phyloP scores from a whole-genome alignment of 2,329 filamentous ascomycete genomes.

The Albophoma yamanashiensis region DNA sequence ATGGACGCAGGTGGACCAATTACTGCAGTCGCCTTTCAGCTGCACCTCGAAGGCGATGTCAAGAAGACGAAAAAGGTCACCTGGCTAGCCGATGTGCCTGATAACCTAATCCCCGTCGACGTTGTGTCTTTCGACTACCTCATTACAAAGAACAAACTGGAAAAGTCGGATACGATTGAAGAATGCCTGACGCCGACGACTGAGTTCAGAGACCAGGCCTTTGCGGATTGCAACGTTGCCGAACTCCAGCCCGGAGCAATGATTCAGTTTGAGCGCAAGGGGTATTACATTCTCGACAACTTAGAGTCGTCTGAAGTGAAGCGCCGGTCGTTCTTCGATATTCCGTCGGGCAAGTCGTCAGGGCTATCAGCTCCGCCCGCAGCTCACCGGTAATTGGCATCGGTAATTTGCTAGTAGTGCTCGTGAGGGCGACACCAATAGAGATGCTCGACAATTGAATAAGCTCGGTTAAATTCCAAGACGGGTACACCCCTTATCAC shows the following conservation, averaged over 20 bases:
- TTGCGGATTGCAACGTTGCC: slow-evolving; percentile 66
- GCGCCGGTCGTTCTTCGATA: slow-evolving; percentile 31
- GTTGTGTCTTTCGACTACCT: slow-evolving; percentile 82
- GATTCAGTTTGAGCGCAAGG: slow-evolving; percentile 80
- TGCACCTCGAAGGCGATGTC: slow-evolving; percentile 77
- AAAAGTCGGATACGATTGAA: slow-evolving; percentile 69
- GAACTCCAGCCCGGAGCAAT: slow-evolving; percentile 69
- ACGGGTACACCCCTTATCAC: too few relatives aligned
- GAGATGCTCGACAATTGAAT: too few relatives aligned
- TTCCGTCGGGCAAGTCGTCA: not conserved
- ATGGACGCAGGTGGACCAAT: not conserved
- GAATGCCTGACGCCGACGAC: slow-evolving; percentile 65
- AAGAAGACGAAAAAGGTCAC: slow-evolving; percentile 91
- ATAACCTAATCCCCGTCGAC: slow-evolving; percentile 49
- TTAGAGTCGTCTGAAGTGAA: slow-evolving; percentile 28
- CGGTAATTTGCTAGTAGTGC: not conserved
- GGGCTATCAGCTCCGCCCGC: too few relatives aligned
- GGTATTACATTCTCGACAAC: slow-evolving; percentile 70
- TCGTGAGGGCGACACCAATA: not conserved
- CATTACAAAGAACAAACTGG: slow-evolving; percentile 79
- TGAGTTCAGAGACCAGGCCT: slow-evolving; percentile 55
- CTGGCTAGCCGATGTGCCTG: slow-evolving; percentile 57
- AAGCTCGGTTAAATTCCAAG: too few relatives aligned
- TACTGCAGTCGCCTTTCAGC: slow-evolving; percentile 59
- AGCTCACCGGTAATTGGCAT: not conserved